phyloP scores from a whole-genome alignment of 192 early-diverging fungal species.

The Dispira parvispora region DNA sequence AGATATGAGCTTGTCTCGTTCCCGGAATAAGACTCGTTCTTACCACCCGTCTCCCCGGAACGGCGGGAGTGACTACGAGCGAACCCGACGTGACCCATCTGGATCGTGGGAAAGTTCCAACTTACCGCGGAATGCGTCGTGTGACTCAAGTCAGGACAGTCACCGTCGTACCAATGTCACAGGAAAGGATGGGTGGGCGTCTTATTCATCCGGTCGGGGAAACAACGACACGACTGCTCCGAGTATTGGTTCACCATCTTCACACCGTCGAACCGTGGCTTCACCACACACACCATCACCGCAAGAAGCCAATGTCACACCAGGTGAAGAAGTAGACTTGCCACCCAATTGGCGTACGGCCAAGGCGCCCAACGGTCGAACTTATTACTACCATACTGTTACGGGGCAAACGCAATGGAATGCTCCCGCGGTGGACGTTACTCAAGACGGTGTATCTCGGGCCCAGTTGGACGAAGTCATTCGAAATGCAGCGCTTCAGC shows the following conservation, averaged over 20 bases:
- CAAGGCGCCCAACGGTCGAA: slow-evolving; percentile 16
- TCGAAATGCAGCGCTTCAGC: slow-evolving; percentile 17
- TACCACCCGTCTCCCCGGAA: neutral
- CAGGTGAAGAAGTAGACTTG: slow-evolving; percentile 8
- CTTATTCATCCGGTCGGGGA: neutral
- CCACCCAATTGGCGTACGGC: slow-evolving; percentile 26
- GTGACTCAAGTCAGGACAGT: neutral
- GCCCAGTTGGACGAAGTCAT: slow-evolving; percentile 25
- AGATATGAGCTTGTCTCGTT: neutral
- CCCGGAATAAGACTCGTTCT: neutral
- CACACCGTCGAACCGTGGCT: neutral
- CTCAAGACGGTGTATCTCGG: slow-evolving; percentile 15
- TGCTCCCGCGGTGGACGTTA: slow-evolving; percentile 14
- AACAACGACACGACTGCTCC: neutral
- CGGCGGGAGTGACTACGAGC: neutral
- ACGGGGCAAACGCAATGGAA: slow-evolving; percentile 29
- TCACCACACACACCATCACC: neutral
- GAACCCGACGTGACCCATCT: neutral
- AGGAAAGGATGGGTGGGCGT: neutral
- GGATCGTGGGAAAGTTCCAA: neutral
- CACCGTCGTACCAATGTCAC: neutral
- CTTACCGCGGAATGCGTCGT: neutral
- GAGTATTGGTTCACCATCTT: neutral
- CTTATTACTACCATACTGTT: slow-evolving; percentile 29
- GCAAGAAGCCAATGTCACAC: neutral